Evolutionary conservation across 2,329 filamentous ascomycete genomes (phyloP).

Genomic region (Cercospora sp.): DNA sequence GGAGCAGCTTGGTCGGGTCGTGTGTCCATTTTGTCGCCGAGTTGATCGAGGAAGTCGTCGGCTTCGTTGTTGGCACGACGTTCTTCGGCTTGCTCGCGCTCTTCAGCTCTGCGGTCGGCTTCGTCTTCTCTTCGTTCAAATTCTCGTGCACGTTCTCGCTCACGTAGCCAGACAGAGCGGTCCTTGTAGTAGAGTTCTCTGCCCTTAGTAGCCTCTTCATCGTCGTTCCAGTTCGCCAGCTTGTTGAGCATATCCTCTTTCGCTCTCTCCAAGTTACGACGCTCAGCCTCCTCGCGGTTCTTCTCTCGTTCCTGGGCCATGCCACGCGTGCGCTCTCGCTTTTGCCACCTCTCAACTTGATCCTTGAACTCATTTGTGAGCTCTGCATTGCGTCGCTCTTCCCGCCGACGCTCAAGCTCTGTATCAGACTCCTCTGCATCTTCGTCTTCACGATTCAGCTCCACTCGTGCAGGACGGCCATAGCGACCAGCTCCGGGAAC

Average conservation of each 20-base stretch:
- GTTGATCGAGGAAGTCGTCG: constrained; percentile 84
- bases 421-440: constrained; percentile 85
- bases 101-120: constrained; percentile 76
- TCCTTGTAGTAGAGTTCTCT: constrained; percentile 91
- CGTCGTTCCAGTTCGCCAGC: constrained; percentile 84
- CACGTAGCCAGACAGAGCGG: constrained; percentile 78
- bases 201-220: constrained; percentile 74
- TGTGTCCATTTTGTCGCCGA: constrained; percentile 80
- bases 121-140: constrained; percentile 78
- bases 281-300: constrained; percentile 75
- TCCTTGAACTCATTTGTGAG: constrained; percentile 79
- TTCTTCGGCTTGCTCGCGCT: constrained; percentile 64
- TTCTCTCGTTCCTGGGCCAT: constrained; percentile 84
- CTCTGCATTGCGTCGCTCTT: constrained; percentile 71
- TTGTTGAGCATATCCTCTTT: constrained; percentile 69
- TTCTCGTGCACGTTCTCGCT: constrained; percentile 70
- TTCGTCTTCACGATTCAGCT: constrained; percentile 71
- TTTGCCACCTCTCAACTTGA: constrained; percentile 85
- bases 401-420: constrained; percentile 73
- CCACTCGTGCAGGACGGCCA: constrained; percentile 37
- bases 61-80: constrained; percentile 78
- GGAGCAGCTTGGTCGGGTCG: constrained; percentile 34
- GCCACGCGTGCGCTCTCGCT: constrained; percentile 79
- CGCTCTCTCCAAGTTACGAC: constrained; percentile 62
- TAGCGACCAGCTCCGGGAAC: constrained; percentile 68